phyloP scores from a whole-genome alignment of 1,284 basidiomycete genomes.

The Malassezia yamatoensis region DNA sequence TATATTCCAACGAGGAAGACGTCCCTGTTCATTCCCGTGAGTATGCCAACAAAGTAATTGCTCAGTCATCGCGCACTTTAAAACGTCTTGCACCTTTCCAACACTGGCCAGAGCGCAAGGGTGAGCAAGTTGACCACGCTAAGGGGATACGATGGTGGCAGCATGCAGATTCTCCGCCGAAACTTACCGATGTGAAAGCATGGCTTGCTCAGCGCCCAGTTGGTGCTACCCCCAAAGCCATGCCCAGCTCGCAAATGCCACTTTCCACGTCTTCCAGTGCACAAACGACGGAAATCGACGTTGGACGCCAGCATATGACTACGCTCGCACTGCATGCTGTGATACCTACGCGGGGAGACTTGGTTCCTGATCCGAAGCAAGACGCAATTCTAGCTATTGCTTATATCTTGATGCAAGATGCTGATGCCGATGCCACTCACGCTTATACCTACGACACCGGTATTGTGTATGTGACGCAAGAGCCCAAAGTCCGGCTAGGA shows the following conservation, averaged over 20 bases:
- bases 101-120: slow-evolving; percentile 14
- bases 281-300: background rate
- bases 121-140: background rate
- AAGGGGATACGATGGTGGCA: slow-evolving; percentile 49
- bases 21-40: slow-evolving; percentile 62
- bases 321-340: slow-evolving; percentile 70
- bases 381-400: slow-evolving; percentile 66
- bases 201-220: background rate
- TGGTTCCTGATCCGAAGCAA: slow-evolving; percentile 61
- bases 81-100: slow-evolving; percentile 46
- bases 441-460: slow-evolving; percentile 23
- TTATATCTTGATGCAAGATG: slow-evolving; percentile 59
- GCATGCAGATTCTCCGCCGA: slow-evolving; percentile 27
- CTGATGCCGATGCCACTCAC: slow-evolving; percentile 31
- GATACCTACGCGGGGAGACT: slow-evolving; percentile 55
- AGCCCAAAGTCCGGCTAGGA: slow-evolving; percentile 22
- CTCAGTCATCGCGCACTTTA: slow-evolving; percentile 53
- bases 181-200: background rate
- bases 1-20: slow-evolving; percentile 66
- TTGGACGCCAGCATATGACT: slow-evolving; percentile 56
- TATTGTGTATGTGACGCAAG: slow-evolving; percentile 23
- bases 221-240: background rate
- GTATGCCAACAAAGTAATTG: slow-evolving; percentile 69
- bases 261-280: background rate
- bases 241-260: background rate